Percentiles rank a stretch among this genome's conserved stretches.
Conservation (phyloP, 2,329 filamentous ascomycete genomes). For the Alternaria brassicae region DNA sequence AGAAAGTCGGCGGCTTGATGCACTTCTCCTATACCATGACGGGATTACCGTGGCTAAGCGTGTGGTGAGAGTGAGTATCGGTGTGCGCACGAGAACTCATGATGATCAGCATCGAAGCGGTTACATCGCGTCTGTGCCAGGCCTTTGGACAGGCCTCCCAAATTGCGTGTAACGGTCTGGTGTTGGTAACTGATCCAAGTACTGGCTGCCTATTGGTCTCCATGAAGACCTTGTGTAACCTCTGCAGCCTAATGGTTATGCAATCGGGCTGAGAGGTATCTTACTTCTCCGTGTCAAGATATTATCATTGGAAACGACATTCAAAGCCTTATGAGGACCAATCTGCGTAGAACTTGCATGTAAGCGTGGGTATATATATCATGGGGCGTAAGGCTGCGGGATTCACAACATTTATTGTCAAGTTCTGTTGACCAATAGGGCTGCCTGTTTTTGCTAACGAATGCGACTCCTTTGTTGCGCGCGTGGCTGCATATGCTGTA, state of each 20-base stretch:
- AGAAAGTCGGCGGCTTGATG: neutral
- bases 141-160: neutral
- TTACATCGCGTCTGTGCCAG: neutral
- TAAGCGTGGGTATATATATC: neutral
- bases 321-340: neutral
- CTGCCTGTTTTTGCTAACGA: neutral
- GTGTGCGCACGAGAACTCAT: neutral
- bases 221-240: neutral
- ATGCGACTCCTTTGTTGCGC: neutral
- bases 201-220: neutral
- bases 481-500: neutral
- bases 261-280: neutral
- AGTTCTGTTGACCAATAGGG: neutral
- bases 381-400: neutral
- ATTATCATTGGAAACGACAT: neutral
- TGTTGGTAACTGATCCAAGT: neutral
- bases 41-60: neutral
- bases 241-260: neutral
- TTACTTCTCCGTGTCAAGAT: neutral
- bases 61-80: neutral
- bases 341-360: neutral
- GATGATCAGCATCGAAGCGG: neutral
- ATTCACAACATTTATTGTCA: neutral
- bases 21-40: neutral
- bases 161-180: neutral